phyloP scores from a whole-genome alignment of 345 rosid genomes.

The Gynandropsis gynandra region DNA sequence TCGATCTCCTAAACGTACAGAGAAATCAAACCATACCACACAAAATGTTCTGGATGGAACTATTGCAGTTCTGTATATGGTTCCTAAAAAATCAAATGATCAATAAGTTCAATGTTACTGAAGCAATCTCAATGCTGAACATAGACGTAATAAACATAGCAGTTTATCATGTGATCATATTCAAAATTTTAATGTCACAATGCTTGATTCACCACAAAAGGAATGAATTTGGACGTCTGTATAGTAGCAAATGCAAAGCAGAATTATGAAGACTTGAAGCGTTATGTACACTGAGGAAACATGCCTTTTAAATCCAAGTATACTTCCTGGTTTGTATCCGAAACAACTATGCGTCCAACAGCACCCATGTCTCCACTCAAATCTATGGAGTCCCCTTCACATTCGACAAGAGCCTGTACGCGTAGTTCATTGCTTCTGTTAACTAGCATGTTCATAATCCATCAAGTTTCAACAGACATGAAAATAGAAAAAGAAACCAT shows the following conservation, averaged over 20 bases:
- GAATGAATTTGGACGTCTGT: not conserved
- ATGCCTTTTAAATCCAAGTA: slow-evolving; percentile 83
- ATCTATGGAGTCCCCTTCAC: slow-evolving; percentile 95
- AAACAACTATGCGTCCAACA: slow-evolving; percentile 76
- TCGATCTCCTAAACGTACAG: not conserved
- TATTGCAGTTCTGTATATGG: slow-evolving; percentile 74
- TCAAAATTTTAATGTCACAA: no score
- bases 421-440: not conserved
- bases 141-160: slow-evolving; percentile 5
- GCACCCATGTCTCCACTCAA: slow-evolving; percentile 96
- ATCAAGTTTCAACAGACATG: slow-evolving; percentile 1
- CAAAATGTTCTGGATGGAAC: slow-evolving; percentile 93
- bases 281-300: slow-evolving; percentile 15
- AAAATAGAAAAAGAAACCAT: not conserved
- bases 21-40: slow-evolving; percentile 40
- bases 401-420: slow-evolving; percentile 84
- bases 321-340: slow-evolving; percentile 58
- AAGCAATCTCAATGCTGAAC: slow-evolving; percentile 6
- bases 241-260: not conserved
- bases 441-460: not conserved
- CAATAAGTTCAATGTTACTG: slow-evolving; percentile 13
- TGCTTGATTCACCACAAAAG: not conserved
- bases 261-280: slow-evolving; percentile 1
- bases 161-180: no score
- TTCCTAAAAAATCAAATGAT: slow-evolving; percentile 57